Conservation (phyloP, 306 rosid species). For the Sophora flavescens region DNA sequence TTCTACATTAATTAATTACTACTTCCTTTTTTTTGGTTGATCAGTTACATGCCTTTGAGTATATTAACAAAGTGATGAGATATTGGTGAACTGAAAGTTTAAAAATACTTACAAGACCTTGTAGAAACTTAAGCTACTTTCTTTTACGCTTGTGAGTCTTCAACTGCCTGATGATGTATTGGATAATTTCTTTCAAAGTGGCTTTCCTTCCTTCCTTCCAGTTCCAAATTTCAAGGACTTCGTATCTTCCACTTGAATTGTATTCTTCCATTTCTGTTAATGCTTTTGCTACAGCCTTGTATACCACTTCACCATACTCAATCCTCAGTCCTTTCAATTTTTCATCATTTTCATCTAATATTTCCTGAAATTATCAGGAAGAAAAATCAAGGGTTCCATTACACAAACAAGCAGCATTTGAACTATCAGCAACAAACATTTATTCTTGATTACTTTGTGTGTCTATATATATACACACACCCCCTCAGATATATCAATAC, state of each 20-base stretch:
- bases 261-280: slow-evolving; percentile 65
- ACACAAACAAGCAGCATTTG: background rate
- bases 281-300: slow-evolving; percentile 60
- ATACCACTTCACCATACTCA: slow-evolving; percentile 55
- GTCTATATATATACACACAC: too few species aligned
- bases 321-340: slow-evolving; percentile 52
- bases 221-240: slow-evolving; percentile 68
- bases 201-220: slow-evolving; percentile 55
- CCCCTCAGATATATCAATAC: too few species aligned
- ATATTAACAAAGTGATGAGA: background rate
- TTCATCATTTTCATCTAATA: slow-evolving; percentile 59
- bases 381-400: background rate
- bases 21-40: background rate
- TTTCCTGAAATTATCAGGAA: slow-evolving; percentile 46
- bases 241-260: slow-evolving; percentile 72
- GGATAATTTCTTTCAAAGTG: slow-evolving; percentile 52
- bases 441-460: background rate
- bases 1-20: background rate
- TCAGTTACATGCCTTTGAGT: background rate
- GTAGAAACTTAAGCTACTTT: background rate
- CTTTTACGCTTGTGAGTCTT: slow-evolving; percentile 48
- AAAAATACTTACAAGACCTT: background rate
- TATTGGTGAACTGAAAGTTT: background rate
- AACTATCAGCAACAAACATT: slow-evolving; percentile 10
- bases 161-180: slow-evolving; percentile 42